Evolutionary conservation across 257 asterid species (phyloP).

Genomic region (Ajuga chamaepitys): DNA sequence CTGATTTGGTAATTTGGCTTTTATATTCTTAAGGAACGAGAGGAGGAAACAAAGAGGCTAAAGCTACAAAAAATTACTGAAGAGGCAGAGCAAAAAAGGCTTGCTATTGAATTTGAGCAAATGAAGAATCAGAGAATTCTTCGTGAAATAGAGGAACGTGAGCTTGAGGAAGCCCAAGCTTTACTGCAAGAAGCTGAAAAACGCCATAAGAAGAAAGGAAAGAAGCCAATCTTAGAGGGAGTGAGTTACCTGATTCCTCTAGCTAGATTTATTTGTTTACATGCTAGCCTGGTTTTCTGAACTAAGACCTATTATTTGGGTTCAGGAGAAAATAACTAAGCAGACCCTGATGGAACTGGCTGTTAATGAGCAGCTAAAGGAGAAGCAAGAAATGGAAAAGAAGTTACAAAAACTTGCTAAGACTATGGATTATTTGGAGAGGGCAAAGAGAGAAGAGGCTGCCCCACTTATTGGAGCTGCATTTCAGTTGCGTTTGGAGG

Average conservation of each 20-base stretch:
- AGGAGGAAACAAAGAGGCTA: slow-evolving; percentile 72
- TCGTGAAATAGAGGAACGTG: slow-evolving; percentile 87
- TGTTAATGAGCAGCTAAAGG: slow-evolving; percentile 67
- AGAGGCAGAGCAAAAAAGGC: slow-evolving; percentile 23
- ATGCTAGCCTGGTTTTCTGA: not conserved
- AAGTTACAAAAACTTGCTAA: slow-evolving; percentile 65
- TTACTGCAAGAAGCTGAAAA: slow-evolving; percentile 40
- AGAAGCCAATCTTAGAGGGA: slow-evolving; percentile 68
- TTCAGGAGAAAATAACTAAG: slow-evolving; percentile 76
- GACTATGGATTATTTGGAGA: slow-evolving; percentile 82
- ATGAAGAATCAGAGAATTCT: slow-evolving; percentile 72
- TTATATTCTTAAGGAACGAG: slow-evolving; percentile 55
- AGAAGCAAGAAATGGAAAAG: slow-evolving; percentile 87
- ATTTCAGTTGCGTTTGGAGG: slow-evolving; percentile 51
- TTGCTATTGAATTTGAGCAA: slow-evolving; percentile 42
- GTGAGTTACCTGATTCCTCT: slow-evolving; percentile 34
- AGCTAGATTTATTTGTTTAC: not conserved
- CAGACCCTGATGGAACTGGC: slow-evolving; percentile 65
- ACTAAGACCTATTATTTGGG: slow-evolving; percentile 6
- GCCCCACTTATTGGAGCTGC: slow-evolving; percentile 34
- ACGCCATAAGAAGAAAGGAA: slow-evolving; percentile 57
- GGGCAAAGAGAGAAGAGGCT: slow-evolving; percentile 93
- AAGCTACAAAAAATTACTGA: slow-evolving; percentile 60
- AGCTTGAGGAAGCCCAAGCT: slow-evolving; percentile 70
- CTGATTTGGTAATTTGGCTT: not conserved